Evolutionary conservation across 495 filamentous ascomycete species (phyloP), one percentile per base, ranked within the genome.

Genomic region (Podospora pseudocomata): DNA sequence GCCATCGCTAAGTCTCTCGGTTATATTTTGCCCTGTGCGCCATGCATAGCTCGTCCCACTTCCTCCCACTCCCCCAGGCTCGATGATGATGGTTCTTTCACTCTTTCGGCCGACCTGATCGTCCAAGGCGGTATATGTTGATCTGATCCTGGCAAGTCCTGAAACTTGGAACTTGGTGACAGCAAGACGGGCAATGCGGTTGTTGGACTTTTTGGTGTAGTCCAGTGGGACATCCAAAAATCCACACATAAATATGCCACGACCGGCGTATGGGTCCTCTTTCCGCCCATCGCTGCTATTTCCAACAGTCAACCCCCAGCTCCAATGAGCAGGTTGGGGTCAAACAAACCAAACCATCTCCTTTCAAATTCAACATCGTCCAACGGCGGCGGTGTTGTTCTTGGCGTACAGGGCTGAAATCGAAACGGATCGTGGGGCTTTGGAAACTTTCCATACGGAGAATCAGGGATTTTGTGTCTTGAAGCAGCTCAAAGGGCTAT

Each of bases 141-240:
- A 15, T 60, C 72, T 71, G 2, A 67, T 32, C 4, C 68, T 76
- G 1, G 76, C 74, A 34, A 81, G 78, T 32, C 81, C 80, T 0
- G 80, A 82, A 23, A 82, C 81, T 63, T 81, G 80, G 63, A 75
- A 79, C 64, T 80, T 82, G 53, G 80, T 81, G 20, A 82, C 73
- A 19, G 81, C 81, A 11, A 82, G 80, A 15, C 81, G 78, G 27
- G 69, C 76, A 65, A 83, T 80, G 34, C 80, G 79, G 39, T 58
- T 27, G 32, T 82, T 80, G 0, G 80, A 74, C 58, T 73, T 61
- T 70, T 83, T 81, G 55, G 76, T 80, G 69, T 83, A 82, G 71
- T 83, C 81, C 9, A 83, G 74, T 15, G 81, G 81, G 7, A 82
- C 80, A 6, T 82, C 80, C n/a, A 83, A 73, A 61, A 77, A 83